Base-by-base conservation (phyloP, 2,329 filamentous ascomycete species). In the Epichloe coenophiala region DNA sequence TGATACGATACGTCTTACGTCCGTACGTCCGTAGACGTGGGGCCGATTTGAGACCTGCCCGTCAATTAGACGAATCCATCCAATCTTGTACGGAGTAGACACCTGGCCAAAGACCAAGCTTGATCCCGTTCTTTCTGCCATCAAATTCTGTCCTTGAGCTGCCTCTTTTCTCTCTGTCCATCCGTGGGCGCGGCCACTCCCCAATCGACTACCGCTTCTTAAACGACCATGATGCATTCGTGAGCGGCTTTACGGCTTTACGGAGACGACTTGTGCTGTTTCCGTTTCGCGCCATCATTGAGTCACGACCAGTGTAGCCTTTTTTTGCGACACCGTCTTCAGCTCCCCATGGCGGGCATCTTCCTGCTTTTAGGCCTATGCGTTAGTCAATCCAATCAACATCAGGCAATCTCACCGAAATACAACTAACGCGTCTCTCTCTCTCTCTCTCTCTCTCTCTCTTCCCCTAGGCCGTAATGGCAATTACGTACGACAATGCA, bases 391-490 rank as follows among this genome's bases (percentile, higher is more conserved):
- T 67, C 35, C 35, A 11, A 3, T 39, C 15, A 17, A 7, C 11
- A 8, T 36, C 35, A 2, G 23, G 23, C 23, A n/a, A n/a, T 12
- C 19, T 11, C 35, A 46, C 2, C 31, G 13, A 12, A 12, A 15
- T 12, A 15, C 19, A 19, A 37, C 47, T 42, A 49, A 44, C n/a
- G 27, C 17, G 13, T 13, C 19, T 27, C 13, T n/a, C 6, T 27
- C 17, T 2, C 15, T 27, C 8, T n/a, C 8, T 2, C 27, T n/a
- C n/a, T n/a, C n/a, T n/a, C n/a, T n/a, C n/a, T n/a, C n/a, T n/a
- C n/a, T n/a, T n/a, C n/a, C n/a, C 17, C 17, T 17, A 77, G 74
- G 68, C 74, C 62, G 71, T 80, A 54, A 80, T 80, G 77, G 75
- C 77, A 54, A 58, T 79, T 61, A 74, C 76, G 77, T 80, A 53